A percentile compares a stretch with the other conserved stretches of the same genome.
Evolutionary conservation across 176 grass and related monocot genomes (phyloP).

Genomic region (Carex cristatella): DNA sequence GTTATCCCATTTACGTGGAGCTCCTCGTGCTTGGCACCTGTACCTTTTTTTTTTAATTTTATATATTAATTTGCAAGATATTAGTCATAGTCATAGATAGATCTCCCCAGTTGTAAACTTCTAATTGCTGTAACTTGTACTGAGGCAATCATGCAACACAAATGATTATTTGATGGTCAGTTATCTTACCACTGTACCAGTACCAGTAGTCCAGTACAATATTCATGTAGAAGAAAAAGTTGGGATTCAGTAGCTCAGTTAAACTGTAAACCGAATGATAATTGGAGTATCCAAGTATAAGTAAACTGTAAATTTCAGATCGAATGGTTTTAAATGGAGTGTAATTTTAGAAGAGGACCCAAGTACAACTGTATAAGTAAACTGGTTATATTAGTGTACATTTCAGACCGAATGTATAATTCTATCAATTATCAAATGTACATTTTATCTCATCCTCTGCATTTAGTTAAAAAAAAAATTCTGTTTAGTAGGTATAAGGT

Average conservation of each 20-base stretch:
- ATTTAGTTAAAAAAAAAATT: too few relatives aligned
- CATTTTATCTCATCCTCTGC: too few relatives aligned
- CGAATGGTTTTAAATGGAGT: not conserved
- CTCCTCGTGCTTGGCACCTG: not conserved
- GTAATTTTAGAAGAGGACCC: too few relatives aligned
- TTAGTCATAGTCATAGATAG: not conserved
- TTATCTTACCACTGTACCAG: not conserved
- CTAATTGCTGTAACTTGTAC: not conserved
- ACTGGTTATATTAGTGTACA: not conserved
- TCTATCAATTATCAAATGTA: too few relatives aligned
- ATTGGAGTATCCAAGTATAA: not conserved
- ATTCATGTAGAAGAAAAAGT: not conserved
- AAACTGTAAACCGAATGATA: not conserved
- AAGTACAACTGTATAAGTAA: not conserved
- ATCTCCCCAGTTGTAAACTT: not conserved
- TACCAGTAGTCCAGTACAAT: not conserved
- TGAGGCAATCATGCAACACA: not conserved
- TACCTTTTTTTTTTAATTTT: not conserved
- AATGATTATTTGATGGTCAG: not conserved
- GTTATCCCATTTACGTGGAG: slow-evolving; percentile 4
- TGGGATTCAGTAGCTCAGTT: not conserved
- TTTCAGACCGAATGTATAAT: not conserved
- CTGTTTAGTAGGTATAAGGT: too few relatives aligned
- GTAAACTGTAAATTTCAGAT: not conserved
- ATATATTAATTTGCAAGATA: not conserved